Conservation (phyloP, 2,329 filamentous ascomycete genomes). For the Nemania diffusa region DNA sequence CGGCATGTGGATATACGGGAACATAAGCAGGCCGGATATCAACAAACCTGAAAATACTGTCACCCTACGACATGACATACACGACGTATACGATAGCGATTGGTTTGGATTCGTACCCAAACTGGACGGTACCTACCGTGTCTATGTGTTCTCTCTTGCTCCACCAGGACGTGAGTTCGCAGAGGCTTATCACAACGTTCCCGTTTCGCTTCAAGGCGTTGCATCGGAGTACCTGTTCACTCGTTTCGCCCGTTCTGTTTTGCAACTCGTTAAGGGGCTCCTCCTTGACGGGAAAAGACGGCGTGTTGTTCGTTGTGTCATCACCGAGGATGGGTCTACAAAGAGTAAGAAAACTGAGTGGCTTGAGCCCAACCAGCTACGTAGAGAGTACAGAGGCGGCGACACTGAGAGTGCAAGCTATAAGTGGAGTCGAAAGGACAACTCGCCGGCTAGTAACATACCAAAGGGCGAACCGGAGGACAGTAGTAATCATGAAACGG, state of each 20-base stretch:
- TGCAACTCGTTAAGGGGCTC: too few species aligned
- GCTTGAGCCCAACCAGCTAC: constrained; percentile 10
- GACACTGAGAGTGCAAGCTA: constrained; percentile 7
- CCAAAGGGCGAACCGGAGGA: too few species aligned
- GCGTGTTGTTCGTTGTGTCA: too few species aligned
- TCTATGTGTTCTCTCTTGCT: background rate
- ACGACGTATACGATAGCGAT: constrained; percentile 1
- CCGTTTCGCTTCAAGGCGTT: background rate
- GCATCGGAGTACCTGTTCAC: constrained; percentile 5
- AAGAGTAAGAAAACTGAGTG: too few species aligned
- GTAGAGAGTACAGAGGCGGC: background rate
- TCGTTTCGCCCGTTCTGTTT: constrained; percentile 8
- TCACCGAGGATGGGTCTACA: too few species aligned
- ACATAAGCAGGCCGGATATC: constrained; percentile 5
- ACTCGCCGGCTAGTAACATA: too few species aligned
- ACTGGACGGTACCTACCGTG: background rate
- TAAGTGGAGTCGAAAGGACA: constrained; percentile 6
- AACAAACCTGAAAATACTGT: background rate
- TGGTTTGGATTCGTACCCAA: constrained; percentile 8
- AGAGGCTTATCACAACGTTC: constrained; percentile 4
- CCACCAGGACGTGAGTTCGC: constrained; percentile 7
- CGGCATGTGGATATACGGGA: background rate
- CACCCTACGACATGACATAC: constrained; percentile 10
- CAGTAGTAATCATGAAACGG: background rate
- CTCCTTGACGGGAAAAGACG: too few species aligned